These are phyloP conservation scores for Hypoxylon sp. DNA, from an alignment of 2,329 filamentous ascomycete species.

Conservation along the genomic window DNA sequence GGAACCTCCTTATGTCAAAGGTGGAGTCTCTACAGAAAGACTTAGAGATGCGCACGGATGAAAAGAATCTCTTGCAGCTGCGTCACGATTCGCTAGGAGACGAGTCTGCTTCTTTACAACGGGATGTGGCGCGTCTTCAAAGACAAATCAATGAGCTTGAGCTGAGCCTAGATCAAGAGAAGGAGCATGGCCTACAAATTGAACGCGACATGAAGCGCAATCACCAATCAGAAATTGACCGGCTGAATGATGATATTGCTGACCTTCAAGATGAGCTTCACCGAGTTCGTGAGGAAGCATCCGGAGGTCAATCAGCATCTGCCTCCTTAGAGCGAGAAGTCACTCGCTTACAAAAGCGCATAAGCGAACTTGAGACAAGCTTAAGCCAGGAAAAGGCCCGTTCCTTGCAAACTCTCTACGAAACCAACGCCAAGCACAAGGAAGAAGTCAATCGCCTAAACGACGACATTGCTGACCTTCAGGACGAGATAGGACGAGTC, in stretches of 20 bases:
- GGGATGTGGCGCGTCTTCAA: constrained; percentile 69
- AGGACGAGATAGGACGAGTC: constrained; percentile 59
- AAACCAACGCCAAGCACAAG: constrained; percentile 68
- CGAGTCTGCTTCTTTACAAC: constrained; percentile 77
- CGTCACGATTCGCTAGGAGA: constrained; percentile 76
- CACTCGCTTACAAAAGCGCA: constrained; percentile 46
- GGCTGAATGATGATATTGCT: constrained; percentile 63
- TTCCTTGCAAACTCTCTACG: constrained; percentile 74
- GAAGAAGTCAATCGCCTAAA: constrained; percentile 66
- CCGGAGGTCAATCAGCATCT: constrained; percentile 44
- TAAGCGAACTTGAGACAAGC: constrained; percentile 46
- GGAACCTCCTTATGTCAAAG: constrained; percentile 63
- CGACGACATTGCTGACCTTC: constrained; percentile 63
- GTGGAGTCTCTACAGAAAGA: constrained; percentile 72
- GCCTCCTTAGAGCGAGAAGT: constrained; percentile 47
- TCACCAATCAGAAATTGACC: constrained; percentile 68
- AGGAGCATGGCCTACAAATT: constrained; percentile 69
- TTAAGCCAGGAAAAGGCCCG: constrained; percentile 71
- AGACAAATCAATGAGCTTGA: constrained; percentile 64
- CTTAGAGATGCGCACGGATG: constrained; percentile 70
- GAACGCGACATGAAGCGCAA: constrained; percentile 71
- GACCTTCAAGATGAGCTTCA: constrained; percentile 62
- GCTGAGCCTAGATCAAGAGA: constrained; percentile 65
- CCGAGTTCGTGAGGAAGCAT: constrained; percentile 43
- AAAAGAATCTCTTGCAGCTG: constrained; percentile 78